Conservation (phyloP, 208 protist species). For the Leishmania tropica region DNA sequence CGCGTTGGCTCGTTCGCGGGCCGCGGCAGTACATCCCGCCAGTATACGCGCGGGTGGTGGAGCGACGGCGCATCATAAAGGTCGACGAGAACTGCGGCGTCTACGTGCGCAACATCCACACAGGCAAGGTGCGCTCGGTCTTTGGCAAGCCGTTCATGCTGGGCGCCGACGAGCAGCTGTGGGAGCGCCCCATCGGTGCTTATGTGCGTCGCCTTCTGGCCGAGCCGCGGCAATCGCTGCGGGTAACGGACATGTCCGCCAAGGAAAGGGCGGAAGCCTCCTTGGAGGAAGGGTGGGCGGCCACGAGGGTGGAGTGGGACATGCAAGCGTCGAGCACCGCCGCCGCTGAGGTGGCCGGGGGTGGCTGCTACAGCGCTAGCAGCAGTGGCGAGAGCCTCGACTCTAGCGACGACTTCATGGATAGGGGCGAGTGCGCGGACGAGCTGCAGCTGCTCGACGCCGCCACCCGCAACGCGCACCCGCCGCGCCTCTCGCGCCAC, state of each 20-base stretch:
- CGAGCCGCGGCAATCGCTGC: slow-evolving; percentile 47
- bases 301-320: neutral
- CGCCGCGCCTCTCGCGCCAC: slow-evolving; percentile 24
- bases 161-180: slow-evolving; percentile 74
- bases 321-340: neutral
- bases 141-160: slow-evolving; percentile 68
- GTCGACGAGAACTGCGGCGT: slow-evolving; percentile 95
- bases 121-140: slow-evolving; percentile 68
- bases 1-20: slow-evolving; percentile 95
- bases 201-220: slow-evolving; percentile 56
- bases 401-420: neutral
- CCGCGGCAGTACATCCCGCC: slow-evolving; percentile 93
- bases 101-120: slow-evolving; percentile 94
- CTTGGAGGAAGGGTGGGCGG: slow-evolving; percentile 17
- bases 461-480: slow-evolving; percentile 20
- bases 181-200: slow-evolving; percentile 68
- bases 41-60: slow-evolving; percentile 90
- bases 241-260: slow-evolving; percentile 32
- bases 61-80: slow-evolving; percentile 84
- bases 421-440: neutral
- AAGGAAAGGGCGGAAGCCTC: slow-evolving; percentile 21
- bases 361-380: slow-evolving; percentile 5
- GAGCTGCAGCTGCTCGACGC: slow-evolving; percentile 15
- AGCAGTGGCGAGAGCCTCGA: neutral
- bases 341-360: neutral